Base-by-base conservation (phyloP, 257 asterid genomes). In the Solanum okadae region DNA sequence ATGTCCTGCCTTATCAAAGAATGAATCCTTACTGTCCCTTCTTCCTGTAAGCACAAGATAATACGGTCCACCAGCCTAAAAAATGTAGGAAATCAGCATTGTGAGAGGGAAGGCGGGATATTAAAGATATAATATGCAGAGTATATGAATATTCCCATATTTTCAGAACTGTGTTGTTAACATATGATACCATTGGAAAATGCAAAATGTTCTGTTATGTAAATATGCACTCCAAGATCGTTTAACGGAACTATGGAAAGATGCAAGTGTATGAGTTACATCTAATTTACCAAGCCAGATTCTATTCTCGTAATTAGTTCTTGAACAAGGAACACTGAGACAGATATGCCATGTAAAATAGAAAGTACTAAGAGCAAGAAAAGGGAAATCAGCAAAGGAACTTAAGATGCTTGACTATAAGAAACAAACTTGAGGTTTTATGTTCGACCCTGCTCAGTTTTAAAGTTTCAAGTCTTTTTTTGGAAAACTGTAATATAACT, bases 41-140 rank as follows among this genome's bases (percentile, higher is more conserved):
- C 92, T 88, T 25, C 93, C 92, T 0, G 90, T 91, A 56, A 38
- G 84, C 31, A 89, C 46, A n/a, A 89, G 92, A 84, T 79, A 33
- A 33, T 33, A 33, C 4, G 89, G 93, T 68, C 93, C 90, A 87
- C 92, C 93, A 18, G 91, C 86, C 92, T 91, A 89, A 78, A 10
- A 42, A 84, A 73, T 1, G 29, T 73, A 20, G 29, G 25, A 35
- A 73, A 73, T 4, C 33, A 37, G 33, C 33, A 75, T 11, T 31
- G 4, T 37, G 52, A 37, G 25, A 75, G 8, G 3, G n/a, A 27
- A 68, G 20, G 76, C 12, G 1, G 3, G 7, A 46, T 46, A 14
- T 46, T 46, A 46, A 46, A 46, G 59, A 46, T 14, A 37, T 75
- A 37, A 59, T 59, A 31, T 37, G 56, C 83, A 10, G 33, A 35